These are phyloP conservation scores for Acer negundo DNA, from an alignment of 345 rosid genomes.

Conservation along the genomic window DNA sequence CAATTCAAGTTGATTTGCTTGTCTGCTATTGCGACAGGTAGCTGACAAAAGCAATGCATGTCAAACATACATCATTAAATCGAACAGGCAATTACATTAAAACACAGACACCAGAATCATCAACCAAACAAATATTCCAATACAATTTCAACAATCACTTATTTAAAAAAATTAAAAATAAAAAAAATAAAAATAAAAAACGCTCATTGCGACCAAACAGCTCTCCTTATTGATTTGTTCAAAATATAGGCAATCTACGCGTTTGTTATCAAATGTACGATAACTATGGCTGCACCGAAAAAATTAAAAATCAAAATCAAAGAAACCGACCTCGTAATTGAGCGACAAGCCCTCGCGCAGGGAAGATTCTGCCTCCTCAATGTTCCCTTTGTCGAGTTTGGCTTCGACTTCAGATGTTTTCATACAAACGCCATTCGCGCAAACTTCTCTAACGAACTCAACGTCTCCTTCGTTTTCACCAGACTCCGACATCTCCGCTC, in stretches of 20 bases:
- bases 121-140: neutral
- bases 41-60: neutral
- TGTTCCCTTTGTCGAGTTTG: conserved; percentile 86
- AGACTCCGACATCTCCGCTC: conserved; percentile 36
- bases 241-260: neutral
- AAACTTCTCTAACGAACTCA: conserved; percentile 40
- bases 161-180: too few species aligned
- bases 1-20: neutral
- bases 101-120: neutral
- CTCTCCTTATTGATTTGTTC: neutral
- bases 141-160: neutral
- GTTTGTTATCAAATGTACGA: neutral
- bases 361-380: conserved; percentile 91
- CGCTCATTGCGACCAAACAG: neutral
- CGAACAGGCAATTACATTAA: neutral
- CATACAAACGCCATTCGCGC: conserved; percentile 74
- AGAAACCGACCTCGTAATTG: conserved; percentile 67
- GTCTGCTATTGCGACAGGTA: neutral
- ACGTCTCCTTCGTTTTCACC: conserved; percentile 33
- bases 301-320: neutral
- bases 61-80: neutral
- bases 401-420: conserved; percentile 80
- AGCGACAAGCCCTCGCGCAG: conserved; percentile 85
- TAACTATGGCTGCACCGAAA: neutral
- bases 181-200: too few species aligned